phyloP scores from a whole-genome alignment of 2,329 filamentous ascomycete species.

The Fusarium coffeatum region DNA sequence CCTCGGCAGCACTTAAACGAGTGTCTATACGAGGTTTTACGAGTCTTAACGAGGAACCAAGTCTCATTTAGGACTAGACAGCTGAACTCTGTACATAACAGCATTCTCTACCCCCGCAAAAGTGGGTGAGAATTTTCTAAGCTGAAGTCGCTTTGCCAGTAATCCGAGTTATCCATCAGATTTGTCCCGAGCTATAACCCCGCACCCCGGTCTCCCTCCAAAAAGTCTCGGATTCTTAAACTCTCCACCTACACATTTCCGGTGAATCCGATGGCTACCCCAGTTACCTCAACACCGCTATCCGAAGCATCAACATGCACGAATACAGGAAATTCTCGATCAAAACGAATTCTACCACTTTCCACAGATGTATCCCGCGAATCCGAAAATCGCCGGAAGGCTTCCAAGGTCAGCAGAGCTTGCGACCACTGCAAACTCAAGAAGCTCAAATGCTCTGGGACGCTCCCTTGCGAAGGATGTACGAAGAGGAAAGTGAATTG shows the following conservation, averaged over 20 bases:
- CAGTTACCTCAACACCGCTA: conserved; percentile 25
- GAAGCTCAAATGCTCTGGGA: conserved; percentile 54
- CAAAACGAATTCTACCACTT: conserved; percentile 20
- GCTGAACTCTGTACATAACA: background rate
- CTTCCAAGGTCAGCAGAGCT: conserved; percentile 47
- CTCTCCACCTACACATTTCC: conserved; percentile 24
- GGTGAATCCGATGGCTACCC: conserved; percentile 22
- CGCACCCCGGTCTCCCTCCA: background rate
- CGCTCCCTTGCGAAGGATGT: conserved; percentile 51
- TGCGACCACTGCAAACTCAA: conserved; percentile 55
- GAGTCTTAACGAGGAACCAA: background rate
- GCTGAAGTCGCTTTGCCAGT: background rate
- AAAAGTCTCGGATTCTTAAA: conserved; percentile 9
- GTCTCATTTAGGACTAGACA: background rate
- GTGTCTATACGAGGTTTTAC: background rate
- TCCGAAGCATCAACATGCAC: conserved; percentile 30
- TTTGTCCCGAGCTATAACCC: conserved; percentile 4
- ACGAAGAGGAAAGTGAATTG: conserved; percentile 46
- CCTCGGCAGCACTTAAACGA: background rate
- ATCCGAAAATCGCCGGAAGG: conserved; percentile 38
- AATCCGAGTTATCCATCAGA: background rate
- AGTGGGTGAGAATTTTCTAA: background rate
- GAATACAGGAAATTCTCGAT: background rate
- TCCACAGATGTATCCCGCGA: conserved; percentile 24
- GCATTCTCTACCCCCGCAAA: background rate